phyloP scores from a whole-genome alignment of 2,329 filamentous ascomycete species.

The Pseudophaeomoniella oleicola region DNA sequence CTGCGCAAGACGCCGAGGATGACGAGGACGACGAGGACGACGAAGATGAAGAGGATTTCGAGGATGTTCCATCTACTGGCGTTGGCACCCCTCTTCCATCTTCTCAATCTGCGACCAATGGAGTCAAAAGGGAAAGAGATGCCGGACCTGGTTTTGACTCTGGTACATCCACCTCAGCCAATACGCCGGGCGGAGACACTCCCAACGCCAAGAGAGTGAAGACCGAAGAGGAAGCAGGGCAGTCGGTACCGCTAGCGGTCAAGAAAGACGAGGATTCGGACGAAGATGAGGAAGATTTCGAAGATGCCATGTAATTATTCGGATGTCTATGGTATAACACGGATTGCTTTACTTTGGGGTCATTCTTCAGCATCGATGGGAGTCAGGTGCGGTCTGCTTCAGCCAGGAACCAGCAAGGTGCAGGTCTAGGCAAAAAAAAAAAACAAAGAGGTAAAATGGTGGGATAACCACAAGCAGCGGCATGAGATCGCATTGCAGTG shows the following conservation, averaged over 20 bases:
- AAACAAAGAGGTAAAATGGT: too few relatives aligned
- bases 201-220: not conserved
- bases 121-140: not conserved
- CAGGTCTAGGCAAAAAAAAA: too few relatives aligned
- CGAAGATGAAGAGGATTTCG: constrained; percentile 12
- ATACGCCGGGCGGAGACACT: constrained; percentile 1
- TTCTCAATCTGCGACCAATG: constrained; percentile 1
- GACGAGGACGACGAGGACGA: constrained; percentile 10
- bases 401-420: too few relatives aligned
- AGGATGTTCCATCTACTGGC: constrained; percentile 9
- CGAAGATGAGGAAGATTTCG: constrained; percentile 13
- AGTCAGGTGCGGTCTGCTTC: too few relatives aligned
- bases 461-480: too few relatives aligned
- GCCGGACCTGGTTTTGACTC: not conserved
- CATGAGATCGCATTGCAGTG: too few relatives aligned
- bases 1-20: constrained; percentile 8
- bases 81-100: constrained; percentile 8
- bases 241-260: not conserved
- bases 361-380: too few relatives aligned
- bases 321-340: too few relatives aligned
- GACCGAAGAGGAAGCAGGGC: not conserved
- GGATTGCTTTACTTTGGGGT: too few relatives aligned
- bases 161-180: constrained; percentile 1
- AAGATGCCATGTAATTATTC: constrained; percentile 10
- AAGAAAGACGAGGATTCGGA: constrained; percentile 8